phyloP scores from a whole-genome alignment of 345 rosid species.

The Arabis hirsuta region DNA sequence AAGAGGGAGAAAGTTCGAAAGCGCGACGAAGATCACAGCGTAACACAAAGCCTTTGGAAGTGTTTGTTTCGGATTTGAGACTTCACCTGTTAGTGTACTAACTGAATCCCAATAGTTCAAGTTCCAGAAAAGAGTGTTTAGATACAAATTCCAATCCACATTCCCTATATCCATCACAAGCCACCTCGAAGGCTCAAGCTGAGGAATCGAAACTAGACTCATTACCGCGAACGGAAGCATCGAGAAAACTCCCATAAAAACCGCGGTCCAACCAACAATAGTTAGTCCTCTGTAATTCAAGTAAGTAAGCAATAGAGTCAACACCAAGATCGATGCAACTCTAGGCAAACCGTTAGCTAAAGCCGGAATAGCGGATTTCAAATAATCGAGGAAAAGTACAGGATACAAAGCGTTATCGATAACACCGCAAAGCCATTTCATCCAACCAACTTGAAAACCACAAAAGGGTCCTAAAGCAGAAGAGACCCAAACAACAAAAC shows the following conservation, averaged over 20 bases:
- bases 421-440: conserved; percentile 85
- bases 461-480: conserved; percentile 71
- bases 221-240: conserved; percentile 67
- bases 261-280: conserved; percentile 71
- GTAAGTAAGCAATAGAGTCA: conserved; percentile 60
- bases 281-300: conserved; percentile 73
- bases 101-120: conserved; percentile 80
- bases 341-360: conserved; percentile 61
- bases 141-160: conserved; percentile 69
- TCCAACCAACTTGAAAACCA: conserved; percentile 87
- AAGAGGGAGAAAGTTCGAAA: conserved; percentile 64
- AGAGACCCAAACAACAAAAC: conserved; percentile 82
- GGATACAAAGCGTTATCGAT: conserved; percentile 76
- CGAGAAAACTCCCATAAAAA: conserved; percentile 62
- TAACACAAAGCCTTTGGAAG: conserved; percentile 65
- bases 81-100: conserved; percentile 76
- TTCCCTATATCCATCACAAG: conserved; percentile 46
- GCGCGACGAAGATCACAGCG: conserved; percentile 59
- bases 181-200: conserved; percentile 67
- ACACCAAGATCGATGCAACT: conserved; percentile 47
- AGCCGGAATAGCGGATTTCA: conserved; percentile 61
- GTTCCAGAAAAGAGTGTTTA: conserved; percentile 76
- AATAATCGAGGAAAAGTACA: conserved; percentile 68
- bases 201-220: conserved; percentile 62
- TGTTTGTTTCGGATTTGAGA: conserved; percentile 60